Evolutionary conservation across 2,329 filamentous ascomycete species (phyloP).

Genomic region (Moelleriella libera): DNA sequence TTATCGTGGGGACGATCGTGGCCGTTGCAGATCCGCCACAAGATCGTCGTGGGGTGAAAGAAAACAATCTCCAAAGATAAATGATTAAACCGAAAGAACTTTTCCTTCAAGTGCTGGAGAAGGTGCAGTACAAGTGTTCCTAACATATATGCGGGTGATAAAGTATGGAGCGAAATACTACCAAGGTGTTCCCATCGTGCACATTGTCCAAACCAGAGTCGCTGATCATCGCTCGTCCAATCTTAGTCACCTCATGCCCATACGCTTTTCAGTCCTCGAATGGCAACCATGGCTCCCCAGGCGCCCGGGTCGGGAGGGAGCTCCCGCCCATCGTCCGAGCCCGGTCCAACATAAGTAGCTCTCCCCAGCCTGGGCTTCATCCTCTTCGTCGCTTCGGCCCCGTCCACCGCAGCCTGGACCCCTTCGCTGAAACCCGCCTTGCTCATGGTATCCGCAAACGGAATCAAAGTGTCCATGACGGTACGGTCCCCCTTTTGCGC

Average conservation of each 20-base stretch:
- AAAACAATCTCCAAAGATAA: too few species aligned
- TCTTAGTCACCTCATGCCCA: background rate
- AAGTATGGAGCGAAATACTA: too few species aligned
- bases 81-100: too few species aligned
- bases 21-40: too few species aligned
- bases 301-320: conserved; percentile 56
- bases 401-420: conserved; percentile 42
- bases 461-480: conserved; percentile 42
- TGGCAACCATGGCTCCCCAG: conserved; percentile 49
- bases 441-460: conserved; percentile 33
- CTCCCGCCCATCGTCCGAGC: conserved; percentile 29
- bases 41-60: too few species aligned
- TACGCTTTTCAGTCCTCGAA: conserved; percentile 22
- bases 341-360: conserved; percentile 52
- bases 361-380: conserved; percentile 52
- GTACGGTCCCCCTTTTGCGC: conserved; percentile 41
- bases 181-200: background rate
- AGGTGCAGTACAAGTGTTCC: too few species aligned
- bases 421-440: conserved; percentile 38
- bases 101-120: too few species aligned
- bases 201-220: background rate
- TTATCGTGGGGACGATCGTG: too few species aligned
- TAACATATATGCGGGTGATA: too few species aligned
- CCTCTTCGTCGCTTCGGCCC: conserved; percentile 47
- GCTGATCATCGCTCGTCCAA: background rate